A percentile compares a stretch with the other conserved stretches of the same genome.
These are phyloP conservation scores for Phytophthora pinifolia DNA, from an alignment of 352 stramenopile genomes.

Conservation along the genomic window DNA sequence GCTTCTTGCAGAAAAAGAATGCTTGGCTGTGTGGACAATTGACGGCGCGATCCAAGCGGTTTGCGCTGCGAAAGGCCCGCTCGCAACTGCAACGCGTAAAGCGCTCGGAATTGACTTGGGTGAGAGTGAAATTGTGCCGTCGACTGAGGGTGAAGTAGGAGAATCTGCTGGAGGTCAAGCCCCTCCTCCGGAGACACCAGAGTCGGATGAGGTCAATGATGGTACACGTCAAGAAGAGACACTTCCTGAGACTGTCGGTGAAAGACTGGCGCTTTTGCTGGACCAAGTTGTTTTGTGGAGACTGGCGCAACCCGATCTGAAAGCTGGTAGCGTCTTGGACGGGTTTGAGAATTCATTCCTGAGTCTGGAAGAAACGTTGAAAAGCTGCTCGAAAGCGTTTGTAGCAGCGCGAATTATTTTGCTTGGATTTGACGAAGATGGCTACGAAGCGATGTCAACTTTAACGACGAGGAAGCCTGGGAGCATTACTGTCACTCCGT, in stretches of 20 bases:
- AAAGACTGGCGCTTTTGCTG: constrained; percentile 45
- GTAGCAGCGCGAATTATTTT: constrained; percentile 49
- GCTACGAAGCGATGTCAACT: constrained; percentile 53
- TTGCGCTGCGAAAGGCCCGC: constrained; percentile 30
- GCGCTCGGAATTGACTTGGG: constrained; percentile 32
- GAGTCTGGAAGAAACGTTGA: constrained; percentile 35
- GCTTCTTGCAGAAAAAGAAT: constrained; percentile 75
- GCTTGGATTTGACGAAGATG: constrained; percentile 68
- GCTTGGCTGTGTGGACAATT: constrained; percentile 66
- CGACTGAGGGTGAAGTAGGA: constrained; percentile 4
- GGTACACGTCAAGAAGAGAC: background rate
- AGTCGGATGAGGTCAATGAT: constrained; percentile 28
- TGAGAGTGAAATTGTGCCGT: constrained; percentile 3
- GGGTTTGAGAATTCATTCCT: constrained; percentile 66
- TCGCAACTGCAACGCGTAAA: constrained; percentile 44
- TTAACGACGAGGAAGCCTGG: constrained; percentile 7
- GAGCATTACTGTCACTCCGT: constrained; percentile 3
- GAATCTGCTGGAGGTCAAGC: background rate
- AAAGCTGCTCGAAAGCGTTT: constrained; percentile 42
- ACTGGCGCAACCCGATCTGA: constrained; percentile 59
- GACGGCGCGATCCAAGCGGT: constrained; percentile 63
- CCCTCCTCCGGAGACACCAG: constrained; percentile 13
- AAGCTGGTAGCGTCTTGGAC: constrained; percentile 71
- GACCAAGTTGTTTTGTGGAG: constrained; percentile 64
- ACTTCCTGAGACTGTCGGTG: constrained; percentile 3